Percentiles rank a stretch among this genome's conserved stretches.
These are phyloP conservation scores for Cucumis variabilis DNA, from an alignment of 331 rosid genomes.

Conservation along the genomic window DNA sequence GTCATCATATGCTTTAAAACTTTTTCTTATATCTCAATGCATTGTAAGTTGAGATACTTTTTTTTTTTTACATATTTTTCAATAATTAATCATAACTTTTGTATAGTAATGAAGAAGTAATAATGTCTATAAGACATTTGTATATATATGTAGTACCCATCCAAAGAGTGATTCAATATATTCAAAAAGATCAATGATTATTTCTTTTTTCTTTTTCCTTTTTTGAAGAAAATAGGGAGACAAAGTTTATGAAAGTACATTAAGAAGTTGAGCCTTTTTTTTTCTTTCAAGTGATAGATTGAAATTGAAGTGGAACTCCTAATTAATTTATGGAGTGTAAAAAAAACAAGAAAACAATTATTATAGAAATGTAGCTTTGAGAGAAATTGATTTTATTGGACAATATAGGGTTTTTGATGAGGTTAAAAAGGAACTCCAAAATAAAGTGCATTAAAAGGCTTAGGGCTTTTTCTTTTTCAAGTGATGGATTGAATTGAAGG, in stretches of 20 bases:
- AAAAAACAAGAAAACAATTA: no score
- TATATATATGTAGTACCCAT: neutral
- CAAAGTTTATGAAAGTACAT: constrained; percentile 11
- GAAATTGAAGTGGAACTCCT: no score
- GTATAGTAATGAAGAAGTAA: neutral
- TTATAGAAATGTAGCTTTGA: no score
- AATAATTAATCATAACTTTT: neutral
- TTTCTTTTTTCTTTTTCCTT: neutral
- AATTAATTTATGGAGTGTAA: no score
- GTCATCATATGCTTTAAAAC: neutral
- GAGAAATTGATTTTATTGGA: no score
- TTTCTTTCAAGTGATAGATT: no score
- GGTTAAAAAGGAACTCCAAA: no score
- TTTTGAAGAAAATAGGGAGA: neutral
- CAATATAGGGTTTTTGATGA: no score
- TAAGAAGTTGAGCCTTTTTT: neutral
- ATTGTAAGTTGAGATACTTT: neutral
- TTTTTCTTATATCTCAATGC: neutral
- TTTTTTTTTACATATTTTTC: neutral
- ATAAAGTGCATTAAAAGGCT: no score
- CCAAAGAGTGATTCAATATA: constrained; percentile 1
- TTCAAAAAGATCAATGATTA: neutral
- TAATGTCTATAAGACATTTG: neutral
- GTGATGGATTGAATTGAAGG: no score
- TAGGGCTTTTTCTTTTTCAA: no score